Evolutionary conservation across 352 stramenopile species (phyloP), one percentile per base, ranked within the genome.

Genomic region (Phytophthora cactorum): DNA sequence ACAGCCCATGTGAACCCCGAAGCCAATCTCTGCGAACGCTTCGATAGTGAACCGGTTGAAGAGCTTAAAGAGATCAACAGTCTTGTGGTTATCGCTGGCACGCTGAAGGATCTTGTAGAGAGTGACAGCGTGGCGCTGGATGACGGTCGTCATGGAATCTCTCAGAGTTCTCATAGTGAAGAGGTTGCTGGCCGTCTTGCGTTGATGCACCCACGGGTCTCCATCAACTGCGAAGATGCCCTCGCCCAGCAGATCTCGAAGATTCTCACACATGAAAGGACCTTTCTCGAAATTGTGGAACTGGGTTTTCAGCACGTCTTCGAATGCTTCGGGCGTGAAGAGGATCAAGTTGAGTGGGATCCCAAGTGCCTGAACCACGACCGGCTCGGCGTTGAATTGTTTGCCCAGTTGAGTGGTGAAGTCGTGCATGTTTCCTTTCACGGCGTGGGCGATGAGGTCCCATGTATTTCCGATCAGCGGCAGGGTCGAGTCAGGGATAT

Each of bases 101-200:
- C 53, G 43, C 10, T 64, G 46, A 0, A 87, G n/a, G 17, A 81
- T 68, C 0, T 47, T 7, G 17, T 62, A 28, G 27, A 89, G 51
- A 1, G 49, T 32, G 0, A 52, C 15, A 4, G 57, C 15, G 44
- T 87, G 66, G 12, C 61, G 68, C 34, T 77, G 65, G 2, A 89
- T 70, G 0, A 32, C 49, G 1, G 14, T 6, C 0, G 73, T 72
- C 78, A 87, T 85, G n/a, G 66, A 77, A 17, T 81, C 75, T 9
- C 78, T 59, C 11, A 89, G 36, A 7, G 70, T 29, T 2, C 70
- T 69, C 49, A 68, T 81, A 2, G 81, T 93, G 46, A 96, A 96
- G 12, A 98, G 86, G 49, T 96, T 84, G 41, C 80, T 96, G 51
- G 89, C 83, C 1, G 71, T 86, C 68, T 96, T 96, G 52, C 88